Base-by-base conservation (phyloP, 331 rosid species). In the Stylosanthes scabra region DNA sequence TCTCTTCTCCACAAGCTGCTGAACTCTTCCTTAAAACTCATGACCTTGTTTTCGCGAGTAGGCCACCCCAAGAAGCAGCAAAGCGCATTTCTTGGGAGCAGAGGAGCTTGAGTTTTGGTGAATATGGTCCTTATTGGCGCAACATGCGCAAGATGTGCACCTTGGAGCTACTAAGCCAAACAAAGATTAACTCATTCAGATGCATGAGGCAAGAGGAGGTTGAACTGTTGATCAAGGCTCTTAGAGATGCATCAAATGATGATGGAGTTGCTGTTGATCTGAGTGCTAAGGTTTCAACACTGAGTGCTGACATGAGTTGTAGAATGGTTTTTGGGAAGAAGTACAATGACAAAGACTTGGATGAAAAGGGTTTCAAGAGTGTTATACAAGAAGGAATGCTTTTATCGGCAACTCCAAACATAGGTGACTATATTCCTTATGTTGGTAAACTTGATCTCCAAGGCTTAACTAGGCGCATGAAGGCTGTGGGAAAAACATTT, bases 131-230 rank as follows among this genome's bases (percentile, higher is more conserved):
- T 2, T 88, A 88, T 42, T 88, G 93, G 93, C 88, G 91, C 11
- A 76, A 82, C 66, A 78, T 78, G 25, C 86, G 92, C 0, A 90
- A 86, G 66, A 85, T 90, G 89, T 88, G 92, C 82, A 88, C 89
- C 1, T 66, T 82, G 9, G 89, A 86, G 45, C 58, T 88, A 16
- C 74, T 90, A 0, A 90, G 90, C 80, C 72, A 15, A 7, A 3
- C 46, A 28, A 88, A 85, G 25, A 80, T 80, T 5, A 83, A 62
- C 20, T 78, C 89, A 11, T 86, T 86, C 66, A 82, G 42, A 10
- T 1, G 20, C 25, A 71, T 70, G 82, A 90, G 97, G 80, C 82
- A 78, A 58, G 78, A 85, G 9, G 93, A 88, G 71, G 72, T 86
- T 27, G 76, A 50, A 13, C 39, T 83, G 3, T 59, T 86, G 70